Conservation (phyloP, 1,284 basidiomycete genomes). For the Cutaneotrichosporon curvatum region DNA sequence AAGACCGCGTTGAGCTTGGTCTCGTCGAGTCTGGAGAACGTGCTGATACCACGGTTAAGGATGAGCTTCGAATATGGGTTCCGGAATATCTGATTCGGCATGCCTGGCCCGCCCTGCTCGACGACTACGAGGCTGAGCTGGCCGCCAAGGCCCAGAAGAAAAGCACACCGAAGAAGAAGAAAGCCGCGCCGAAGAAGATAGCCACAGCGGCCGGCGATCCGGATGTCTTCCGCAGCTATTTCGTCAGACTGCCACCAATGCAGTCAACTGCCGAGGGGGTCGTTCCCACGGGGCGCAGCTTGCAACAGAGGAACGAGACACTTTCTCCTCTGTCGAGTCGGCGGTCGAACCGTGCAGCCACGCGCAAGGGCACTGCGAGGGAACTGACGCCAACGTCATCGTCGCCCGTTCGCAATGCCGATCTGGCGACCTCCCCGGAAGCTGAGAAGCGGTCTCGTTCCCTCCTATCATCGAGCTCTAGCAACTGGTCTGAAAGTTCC, state of each 20-base stretch:
- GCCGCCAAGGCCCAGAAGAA: constrained; percentile 15
- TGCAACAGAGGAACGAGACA: too few relatives aligned
- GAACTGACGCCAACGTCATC: too few relatives aligned
- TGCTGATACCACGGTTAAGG: constrained; percentile 6
- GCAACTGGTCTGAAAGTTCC: too few relatives aligned
- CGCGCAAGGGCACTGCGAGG: too few relatives aligned
- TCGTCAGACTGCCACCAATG: neutral
- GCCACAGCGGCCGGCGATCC: neutral
- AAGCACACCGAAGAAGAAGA: neutral
- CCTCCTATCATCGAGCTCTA: too few relatives aligned
- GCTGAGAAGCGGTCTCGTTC: too few relatives aligned
- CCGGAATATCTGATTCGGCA: constrained; percentile 29
- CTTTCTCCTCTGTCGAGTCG: too few relatives aligned
- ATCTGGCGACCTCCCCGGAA: too few relatives aligned
- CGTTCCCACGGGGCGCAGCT: too few relatives aligned
- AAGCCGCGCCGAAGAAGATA: neutral
- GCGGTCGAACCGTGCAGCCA: too few relatives aligned
- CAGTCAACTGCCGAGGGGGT: neutral
- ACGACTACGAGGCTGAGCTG: constrained; percentile 22
- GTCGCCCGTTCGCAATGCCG: neutral
- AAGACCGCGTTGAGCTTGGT: constrained; percentile 17
- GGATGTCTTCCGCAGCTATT: neutral
- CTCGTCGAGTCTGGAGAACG: constrained; percentile 17
- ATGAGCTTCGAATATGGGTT: constrained; percentile 29
- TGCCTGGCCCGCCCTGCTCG: constrained; percentile 29